These are phyloP conservation scores for Annona cherimola DNA, from an alignment of 164 flowering plant species.

Conservation along the genomic window DNA sequence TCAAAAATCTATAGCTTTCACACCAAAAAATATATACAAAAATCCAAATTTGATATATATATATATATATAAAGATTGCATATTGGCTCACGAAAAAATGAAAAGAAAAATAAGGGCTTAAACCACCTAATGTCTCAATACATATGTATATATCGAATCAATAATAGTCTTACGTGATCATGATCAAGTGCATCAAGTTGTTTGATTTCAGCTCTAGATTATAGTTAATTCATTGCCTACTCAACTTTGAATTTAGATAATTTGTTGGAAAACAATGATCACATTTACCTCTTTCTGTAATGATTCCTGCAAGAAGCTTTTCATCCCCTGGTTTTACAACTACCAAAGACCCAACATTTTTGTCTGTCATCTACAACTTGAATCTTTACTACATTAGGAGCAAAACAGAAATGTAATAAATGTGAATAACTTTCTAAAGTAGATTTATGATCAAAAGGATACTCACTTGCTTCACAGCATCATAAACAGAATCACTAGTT, in stretches of 20 bases:
- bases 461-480: slow-evolving; percentile 65
- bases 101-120: too few relatives aligned
- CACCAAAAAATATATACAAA: too few relatives aligned
- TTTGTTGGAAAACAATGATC: neutral
- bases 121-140: neutral
- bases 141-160: too few relatives aligned
- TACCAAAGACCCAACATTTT: slow-evolving; percentile 75
- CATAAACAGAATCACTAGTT: slow-evolving; percentile 52
- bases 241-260: too few relatives aligned
- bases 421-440: neutral
- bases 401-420: neutral
- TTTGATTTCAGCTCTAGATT: neutral
- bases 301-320: slow-evolving; percentile 64
- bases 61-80: too few relatives aligned
- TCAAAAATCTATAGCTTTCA: too few relatives aligned
- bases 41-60: neutral
- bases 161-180: too few relatives aligned
- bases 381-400: neutral
- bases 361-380: slow-evolving; percentile 60
- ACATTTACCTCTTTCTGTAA: slow-evolving; percentile 76
- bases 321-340: slow-evolving; percentile 73
- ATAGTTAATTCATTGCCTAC: neutral
- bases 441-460: neutral
- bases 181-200: neutral
- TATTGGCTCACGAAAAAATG: too few relatives aligned